Evolutionary conservation across 768 basidiomycete species (phyloP).

Genomic region (Sarcomyxa edulis): DNA sequence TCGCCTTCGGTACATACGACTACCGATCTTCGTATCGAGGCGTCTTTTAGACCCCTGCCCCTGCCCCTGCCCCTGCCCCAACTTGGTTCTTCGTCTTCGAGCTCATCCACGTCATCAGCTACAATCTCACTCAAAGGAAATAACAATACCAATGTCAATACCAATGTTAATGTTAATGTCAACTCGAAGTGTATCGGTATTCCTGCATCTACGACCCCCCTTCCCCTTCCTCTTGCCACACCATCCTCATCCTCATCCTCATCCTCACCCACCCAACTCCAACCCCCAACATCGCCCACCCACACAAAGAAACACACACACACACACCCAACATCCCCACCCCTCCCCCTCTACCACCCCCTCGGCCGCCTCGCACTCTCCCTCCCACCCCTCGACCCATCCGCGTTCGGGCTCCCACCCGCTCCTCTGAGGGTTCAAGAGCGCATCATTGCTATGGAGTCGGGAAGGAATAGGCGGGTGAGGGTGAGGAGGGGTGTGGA

Average conservation of each 20-base stretch:
- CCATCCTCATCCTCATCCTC: conserved; percentile 11
- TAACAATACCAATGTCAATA: too few relatives aligned
- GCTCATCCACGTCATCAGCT: too few relatives aligned
- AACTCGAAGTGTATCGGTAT: too few relatives aligned
- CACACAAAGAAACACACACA: neutral
- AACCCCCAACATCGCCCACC: conserved; percentile 1
- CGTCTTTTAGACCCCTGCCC: too few relatives aligned
- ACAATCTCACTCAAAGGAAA: too few relatives aligned
- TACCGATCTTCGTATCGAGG: conserved; percentile 10
- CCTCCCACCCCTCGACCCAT: conserved; percentile 58
- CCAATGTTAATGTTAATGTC: too few relatives aligned
- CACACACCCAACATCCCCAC: conserved; percentile 24
- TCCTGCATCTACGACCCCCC: too few relatives aligned
- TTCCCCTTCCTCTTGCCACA: neutral
- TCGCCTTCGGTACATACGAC: conserved; percentile 35
- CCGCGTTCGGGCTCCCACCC: conserved; percentile 46
- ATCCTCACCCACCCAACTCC: conserved; percentile 7
- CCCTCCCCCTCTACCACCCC: conserved; percentile 67
- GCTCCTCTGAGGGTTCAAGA: conserved; percentile 40
- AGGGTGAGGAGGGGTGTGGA: conserved; percentile 23
- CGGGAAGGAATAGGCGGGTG: conserved; percentile 45
- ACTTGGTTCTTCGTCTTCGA: too few relatives aligned
- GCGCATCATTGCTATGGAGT: conserved; percentile 41
- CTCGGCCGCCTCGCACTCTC: conserved; percentile 58
- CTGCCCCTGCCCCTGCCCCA: too few relatives aligned